Evolutionary conservation across 306 rosid species (phyloP).

Genomic region (Pyrus pyrifolia): DNA sequence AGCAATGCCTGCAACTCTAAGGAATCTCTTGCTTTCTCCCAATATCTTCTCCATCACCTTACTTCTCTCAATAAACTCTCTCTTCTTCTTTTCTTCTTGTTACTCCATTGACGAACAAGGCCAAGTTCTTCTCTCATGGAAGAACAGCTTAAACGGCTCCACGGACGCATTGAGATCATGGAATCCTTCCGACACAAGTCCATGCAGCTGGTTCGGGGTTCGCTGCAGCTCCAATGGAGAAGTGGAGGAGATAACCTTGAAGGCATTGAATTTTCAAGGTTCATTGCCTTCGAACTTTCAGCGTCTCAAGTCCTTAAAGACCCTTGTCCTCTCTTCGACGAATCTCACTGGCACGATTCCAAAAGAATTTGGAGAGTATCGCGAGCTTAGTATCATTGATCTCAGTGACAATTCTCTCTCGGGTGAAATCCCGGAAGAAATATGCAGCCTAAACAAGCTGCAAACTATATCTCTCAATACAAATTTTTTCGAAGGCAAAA

Average conservation of each 20-base stretch:
- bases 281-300: conserved; percentile 72
- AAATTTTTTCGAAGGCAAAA: conserved; percentile 58
- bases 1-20: conserved; percentile 80
- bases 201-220: conserved; percentile 86
- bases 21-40: conserved; percentile 41
- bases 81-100: conserved; percentile 44
- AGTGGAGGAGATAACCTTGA: conserved; percentile 54
- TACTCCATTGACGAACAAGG: conserved; percentile 78
- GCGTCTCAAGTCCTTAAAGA: conserved; percentile 45
- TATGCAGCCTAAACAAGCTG: conserved; percentile 60
- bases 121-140: conserved; percentile 74
- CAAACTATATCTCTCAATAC: conserved; percentile 38
- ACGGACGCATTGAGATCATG: conserved; percentile 49
- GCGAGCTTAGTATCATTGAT: conserved; percentile 47
- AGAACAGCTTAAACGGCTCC: conserved; percentile 45
- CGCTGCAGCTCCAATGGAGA: conserved; percentile 49
- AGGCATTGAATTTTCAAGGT: conserved; percentile 54
- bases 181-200: conserved; percentile 41
- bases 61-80: conserved; percentile 34
- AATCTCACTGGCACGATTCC: conserved; percentile 70
- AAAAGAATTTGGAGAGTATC: conserved; percentile 50
- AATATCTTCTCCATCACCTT: conserved; percentile 40
- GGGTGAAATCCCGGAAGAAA: conserved; percentile 62
- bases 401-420: conserved; percentile 53
- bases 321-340: conserved; percentile 43